phyloP scores from a whole-genome alignment of 2,329 filamentous ascomycete genomes.

The Aureobasidium sp. region DNA sequence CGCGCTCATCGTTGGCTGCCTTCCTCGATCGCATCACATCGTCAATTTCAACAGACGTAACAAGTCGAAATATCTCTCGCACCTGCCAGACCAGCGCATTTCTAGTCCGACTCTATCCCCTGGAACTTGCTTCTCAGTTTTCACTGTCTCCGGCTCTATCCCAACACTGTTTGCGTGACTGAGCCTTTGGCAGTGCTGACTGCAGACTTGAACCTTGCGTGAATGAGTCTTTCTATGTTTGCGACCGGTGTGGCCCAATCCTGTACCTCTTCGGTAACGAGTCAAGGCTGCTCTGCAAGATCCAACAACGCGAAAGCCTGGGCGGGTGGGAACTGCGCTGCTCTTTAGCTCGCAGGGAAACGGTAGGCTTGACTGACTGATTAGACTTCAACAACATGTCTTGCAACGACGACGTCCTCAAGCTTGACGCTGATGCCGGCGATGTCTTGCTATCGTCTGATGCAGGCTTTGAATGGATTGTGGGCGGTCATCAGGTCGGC shows the following conservation, averaged over 20 bases:
- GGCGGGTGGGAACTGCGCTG: constrained; percentile 11
- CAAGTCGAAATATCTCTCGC: neutral
- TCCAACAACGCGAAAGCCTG: constrained; percentile 7
- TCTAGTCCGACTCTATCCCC: constrained; percentile 2
- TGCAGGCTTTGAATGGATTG: neutral
- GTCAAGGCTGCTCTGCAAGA: constrained; percentile 8
- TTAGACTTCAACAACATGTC: neutral
- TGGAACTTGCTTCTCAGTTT: neutral
- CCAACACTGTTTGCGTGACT: constrained; percentile 8
- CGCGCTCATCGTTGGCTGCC: neutral
- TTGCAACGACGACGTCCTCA: neutral
- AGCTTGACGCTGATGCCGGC: neutral
- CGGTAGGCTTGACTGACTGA: constrained; percentile 1
- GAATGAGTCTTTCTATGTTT: neutral
- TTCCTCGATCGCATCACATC: neutral
- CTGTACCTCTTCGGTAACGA: neutral
- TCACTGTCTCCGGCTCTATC: constrained; percentile 3
- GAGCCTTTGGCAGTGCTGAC: neutral
- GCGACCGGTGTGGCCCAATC: neutral
- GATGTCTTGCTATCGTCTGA: neutral
- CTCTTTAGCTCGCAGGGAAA: constrained; percentile 1
- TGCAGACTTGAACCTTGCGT: constrained; percentile 2
- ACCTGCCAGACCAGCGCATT: neutral
- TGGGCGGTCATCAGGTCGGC: constrained; percentile 3
- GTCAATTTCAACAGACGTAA: neutral